Base-by-base conservation (phyloP, 257 asterid genomes). In the Capsicum pubescens region DNA sequence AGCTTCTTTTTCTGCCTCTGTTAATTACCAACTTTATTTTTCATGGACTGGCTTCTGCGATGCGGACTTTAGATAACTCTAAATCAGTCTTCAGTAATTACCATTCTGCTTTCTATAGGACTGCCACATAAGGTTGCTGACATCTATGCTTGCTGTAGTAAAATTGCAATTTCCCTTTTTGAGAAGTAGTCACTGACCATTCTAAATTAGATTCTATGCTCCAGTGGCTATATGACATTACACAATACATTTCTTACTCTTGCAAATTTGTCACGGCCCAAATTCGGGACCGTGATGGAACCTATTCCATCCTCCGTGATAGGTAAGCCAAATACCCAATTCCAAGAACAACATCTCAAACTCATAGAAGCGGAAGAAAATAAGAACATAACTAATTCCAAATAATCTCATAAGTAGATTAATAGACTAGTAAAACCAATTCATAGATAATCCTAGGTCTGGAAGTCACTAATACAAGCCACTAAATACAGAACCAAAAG, bases 131-230 rank as follows among this genome's bases (percentile, higher is more conserved):
- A 19, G 36, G 36, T 3, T 71, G 39, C n/a, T 6, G n/a, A 46
- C 79, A 17, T 71, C 35, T 12, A n/a, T 71, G 17, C 32, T 46
- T 2, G 39, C 39, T 71, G 46, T 13, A 71, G 39, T 10, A 46
- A 70, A 48, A n/a, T 50, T 10, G 10, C 80, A 11, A 12, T 19
- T 71, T 19, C 42, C 39, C 39, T n/a, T 3, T 72, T 11, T 1
- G 42, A 72, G 80, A 2, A 48, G 59, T 46, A 72, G 80, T 19
- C 52, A 36, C 14, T 46, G 42, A 72, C 80, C 80, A n/a, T 72
- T 14, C 52, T 68, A 68, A 68, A 67, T 35, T 67, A 67, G 59
- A 55, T 55, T 55, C 26, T 58, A 58, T 10, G 10, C 16, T 58
- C 64, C 64, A 58, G 16, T 17, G 64, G 21, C 64, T 17, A 16